Conservation (phyloP, 768 basidiomycete genomes). For the Boletus vermiculosoides region DNA sequence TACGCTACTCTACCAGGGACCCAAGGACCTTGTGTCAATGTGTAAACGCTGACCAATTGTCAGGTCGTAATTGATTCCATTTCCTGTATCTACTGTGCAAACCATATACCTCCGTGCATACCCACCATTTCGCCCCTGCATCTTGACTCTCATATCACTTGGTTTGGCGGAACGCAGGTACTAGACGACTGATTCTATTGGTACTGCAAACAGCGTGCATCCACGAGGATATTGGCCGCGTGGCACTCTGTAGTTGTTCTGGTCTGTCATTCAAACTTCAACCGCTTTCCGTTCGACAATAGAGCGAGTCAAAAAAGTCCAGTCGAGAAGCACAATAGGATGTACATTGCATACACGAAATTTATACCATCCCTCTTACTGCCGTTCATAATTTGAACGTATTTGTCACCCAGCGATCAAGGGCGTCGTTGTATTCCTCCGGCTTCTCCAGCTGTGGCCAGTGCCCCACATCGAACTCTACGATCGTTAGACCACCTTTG, state of each 20-base stretch:
- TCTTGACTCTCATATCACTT: background rate
- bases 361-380: background rate
- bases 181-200: slow-evolving; percentile 17
- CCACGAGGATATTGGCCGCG: background rate
- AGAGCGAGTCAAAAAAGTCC: background rate
- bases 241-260: background rate
- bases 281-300: background rate
- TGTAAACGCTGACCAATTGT: slow-evolving; percentile 60
- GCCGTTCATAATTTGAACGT: slow-evolving; percentile 16
- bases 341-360: slow-evolving; percentile 1
- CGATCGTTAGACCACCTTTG: slow-evolving; percentile 27
- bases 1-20: slow-evolving; percentile 5
- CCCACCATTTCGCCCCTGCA: background rate
- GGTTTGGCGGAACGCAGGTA: slow-evolving; percentile 27
- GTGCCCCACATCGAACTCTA: slow-evolving; percentile 38
- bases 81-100: slow-evolving; percentile 7
- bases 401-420: slow-evolving; percentile 33
- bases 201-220: background rate
- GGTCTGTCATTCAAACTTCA: background rate
- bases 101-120: slow-evolving; percentile 14
- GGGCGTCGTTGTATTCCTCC: slow-evolving; percentile 35
- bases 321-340: background rate
- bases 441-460: slow-evolving; percentile 38
- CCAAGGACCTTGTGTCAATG: slow-evolving; percentile 4
- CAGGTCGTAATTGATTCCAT: slow-evolving; percentile 60